Evolutionary conservation across 1,139 yeast genomes (phyloP), one percentile per base, ranked within the genome.

Genomic region (Geotrichum candidum): DNA sequence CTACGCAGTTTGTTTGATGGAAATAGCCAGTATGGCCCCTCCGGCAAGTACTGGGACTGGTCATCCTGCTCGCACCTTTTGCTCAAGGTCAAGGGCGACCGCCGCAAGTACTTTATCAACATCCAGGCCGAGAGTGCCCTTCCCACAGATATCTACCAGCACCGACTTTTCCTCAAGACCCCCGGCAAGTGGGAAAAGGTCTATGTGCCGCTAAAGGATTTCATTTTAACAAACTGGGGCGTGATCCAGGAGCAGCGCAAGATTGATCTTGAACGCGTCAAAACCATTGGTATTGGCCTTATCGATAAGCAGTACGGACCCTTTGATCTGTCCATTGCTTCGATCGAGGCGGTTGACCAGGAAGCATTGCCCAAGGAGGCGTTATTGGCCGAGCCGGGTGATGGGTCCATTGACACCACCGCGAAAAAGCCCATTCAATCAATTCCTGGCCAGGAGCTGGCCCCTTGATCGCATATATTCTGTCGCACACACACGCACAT

Each of bases 131-230:
- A 88, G 68, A 84, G 90, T 9, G 88, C 94, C 25, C 80, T 87
- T 65, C 82, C 86, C 6, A 87, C 95, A 1, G 96, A 90, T 73
- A 78, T 90, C 65, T 90, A 85, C 73, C 96, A 90, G 74, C 96
- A 90, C 73, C 77, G 96, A 53, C 78, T 90, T 66, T 90, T 88
- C 69, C 78, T 89, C 64, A 83, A 85, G 67, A 82, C 80, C 51
- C 91, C 92, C 0, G 92, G 92, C 2, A 80, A 84, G 66, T 90
- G 96, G 96, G 96, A 90, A 71, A 87, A 90, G 0, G 90, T 89
- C 46, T 83, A 86, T 50, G 85, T 89, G 51, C 91, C 95, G 57
- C 77, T 90, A 62, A 81, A 84, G 66, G 92, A 87, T 70, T 88
- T 90, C 74, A 92, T 89, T 62, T 79, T 89, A 76, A 90, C 96